Base-by-base conservation (phyloP, 768 basidiomycete species). In the Trametopsis cervina region DNA sequence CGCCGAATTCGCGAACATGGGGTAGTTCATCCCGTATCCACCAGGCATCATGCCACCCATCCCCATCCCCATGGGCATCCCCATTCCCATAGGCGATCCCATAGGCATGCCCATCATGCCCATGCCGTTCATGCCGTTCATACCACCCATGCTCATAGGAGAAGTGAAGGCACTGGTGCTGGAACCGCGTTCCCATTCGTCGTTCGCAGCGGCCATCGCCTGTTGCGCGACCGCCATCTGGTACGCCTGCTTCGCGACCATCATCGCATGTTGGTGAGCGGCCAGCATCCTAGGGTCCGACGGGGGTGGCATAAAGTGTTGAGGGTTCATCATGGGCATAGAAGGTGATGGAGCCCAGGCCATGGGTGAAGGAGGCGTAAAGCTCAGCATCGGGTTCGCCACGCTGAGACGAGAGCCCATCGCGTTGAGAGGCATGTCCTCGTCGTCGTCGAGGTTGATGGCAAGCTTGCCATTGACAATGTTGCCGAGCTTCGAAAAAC, bases 161-260 rank as follows among this genome's bases (percentile, higher is more conserved):
- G 2, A 75, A 33, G 29, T 74, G 57, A 74, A 77, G 41, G 74
- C 71, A 52, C 74, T 75, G 29, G 72, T 71, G 5, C 69, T 77
- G 45, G 86, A 89, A 5, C 79, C 76, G 26, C 89, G 81, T 60
- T 93, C 90, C 90, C 90, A 93, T 60, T 92, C 89, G 25, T 92
- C 90, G 17, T 77, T 88, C n/a, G 90, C 90, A 6, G 82, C 80
- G 6, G 81, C 84, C 77, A 91, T 84, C 4, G 90, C 90, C 55
- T 92, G 90, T 63, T 90, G 90, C 4, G 90, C 90, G 37, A 93
- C 85, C 2, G 90, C 85, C 71, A 86, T 80, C 64, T 92, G 90
- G 60, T 89, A 93, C 3, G 89, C 81, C 63, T 92, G 90, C 64
- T 92, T 92, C 44, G 90, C 90, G 47, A 74, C 67, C 68, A 89